These are phyloP conservation scores for Petrea volubilis DNA, from an alignment of 257 asterid genomes.

Conservation along the genomic window DNA sequence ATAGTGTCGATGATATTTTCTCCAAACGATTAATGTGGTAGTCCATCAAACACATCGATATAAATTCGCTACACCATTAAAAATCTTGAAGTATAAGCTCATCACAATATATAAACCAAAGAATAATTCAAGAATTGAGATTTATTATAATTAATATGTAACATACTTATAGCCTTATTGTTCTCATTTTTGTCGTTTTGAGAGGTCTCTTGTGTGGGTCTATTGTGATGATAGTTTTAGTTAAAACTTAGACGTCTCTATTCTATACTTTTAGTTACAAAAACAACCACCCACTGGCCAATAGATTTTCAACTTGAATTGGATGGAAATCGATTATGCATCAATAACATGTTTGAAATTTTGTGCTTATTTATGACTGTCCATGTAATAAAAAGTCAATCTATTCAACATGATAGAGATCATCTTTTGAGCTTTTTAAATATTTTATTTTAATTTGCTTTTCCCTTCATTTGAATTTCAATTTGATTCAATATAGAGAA, in stretches of 20 bases:
- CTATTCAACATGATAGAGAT: neutral
- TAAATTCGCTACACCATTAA: too few species aligned
- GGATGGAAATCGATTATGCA: slow-evolving; percentile 24
- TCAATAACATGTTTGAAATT: slow-evolving; percentile 30
- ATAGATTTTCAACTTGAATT: slow-evolving; percentile 17
- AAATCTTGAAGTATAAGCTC: neutral
- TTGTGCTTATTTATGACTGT: slow-evolving; percentile 23
- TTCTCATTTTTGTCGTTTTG: neutral
- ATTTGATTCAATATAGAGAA: too few species aligned
- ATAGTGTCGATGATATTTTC: too few species aligned
- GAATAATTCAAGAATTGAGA: neutral
- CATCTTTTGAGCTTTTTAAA: neutral
- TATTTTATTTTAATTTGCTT: neutral
- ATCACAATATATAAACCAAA: neutral
- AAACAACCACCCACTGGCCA: slow-evolving; percentile 18
- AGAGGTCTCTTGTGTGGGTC: slow-evolving; percentile 3
- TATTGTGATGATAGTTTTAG: slow-evolving; percentile 6
- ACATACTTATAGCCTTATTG: neutral
- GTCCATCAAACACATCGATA: too few species aligned
- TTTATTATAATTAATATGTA: too few species aligned
- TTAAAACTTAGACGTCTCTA: slow-evolving; percentile 8
- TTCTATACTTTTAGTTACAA: slow-evolving; percentile 9
- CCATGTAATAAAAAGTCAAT: slow-evolving; percentile 23
- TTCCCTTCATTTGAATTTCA: neutral
- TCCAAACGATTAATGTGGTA: too few species aligned